Percentiles rank a stretch among this genome's conserved stretches.
Evolutionary conservation across 805 yeast species (phyloP).

Genomic region (Metschnikowia picachoensis): DNA sequence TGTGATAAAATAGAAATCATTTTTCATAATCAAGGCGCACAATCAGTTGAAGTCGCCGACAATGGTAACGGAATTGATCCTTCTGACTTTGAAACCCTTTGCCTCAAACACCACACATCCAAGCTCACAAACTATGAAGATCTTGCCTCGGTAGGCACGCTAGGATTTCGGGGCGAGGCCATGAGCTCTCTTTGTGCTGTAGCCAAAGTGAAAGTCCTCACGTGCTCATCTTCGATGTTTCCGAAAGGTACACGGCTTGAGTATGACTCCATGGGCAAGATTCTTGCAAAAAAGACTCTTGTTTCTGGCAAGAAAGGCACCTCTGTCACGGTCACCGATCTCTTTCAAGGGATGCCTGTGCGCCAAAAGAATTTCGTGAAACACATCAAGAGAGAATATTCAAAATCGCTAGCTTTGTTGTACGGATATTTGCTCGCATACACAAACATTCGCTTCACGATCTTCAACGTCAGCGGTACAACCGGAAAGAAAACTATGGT

Average conservation of each 20-base stretch:
- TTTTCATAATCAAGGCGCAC: constrained; percentile 70
- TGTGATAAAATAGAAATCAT: constrained; percentile 64
- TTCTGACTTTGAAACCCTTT: constrained; percentile 50
- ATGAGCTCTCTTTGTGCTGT: constrained; percentile 65
- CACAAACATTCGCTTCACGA: constrained; percentile 54
- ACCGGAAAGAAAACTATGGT: constrained; percentile 46
- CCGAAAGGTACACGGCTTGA: constrained; percentile 58
- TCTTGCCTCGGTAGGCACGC: constrained; percentile 44
- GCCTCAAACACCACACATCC: constrained; percentile 65
- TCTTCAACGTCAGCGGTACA: constrained; percentile 47
- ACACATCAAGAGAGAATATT: constrained; percentile 66
- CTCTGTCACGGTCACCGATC: constrained; percentile 47
- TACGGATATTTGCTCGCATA: constrained; percentile 67
- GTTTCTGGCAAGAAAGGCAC: constrained; percentile 68
- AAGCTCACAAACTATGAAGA: constrained; percentile 57
- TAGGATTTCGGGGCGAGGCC: constrained; percentile 84
- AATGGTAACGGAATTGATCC: constrained; percentile 62
- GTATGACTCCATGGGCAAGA: constrained; percentile 53
- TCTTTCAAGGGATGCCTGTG: constrained; percentile 77
- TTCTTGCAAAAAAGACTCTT: constrained; percentile 32
- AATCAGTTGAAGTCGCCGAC: constrained; percentile 62
- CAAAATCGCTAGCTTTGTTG: constrained; percentile 57
- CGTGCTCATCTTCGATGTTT: constrained; percentile 43
- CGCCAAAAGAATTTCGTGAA: constrained; percentile 69
- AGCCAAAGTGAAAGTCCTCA: constrained; percentile 42